Conservation (phyloP, 371 early-diverging fungal genomes). For the Mucor racemosus region DNA sequence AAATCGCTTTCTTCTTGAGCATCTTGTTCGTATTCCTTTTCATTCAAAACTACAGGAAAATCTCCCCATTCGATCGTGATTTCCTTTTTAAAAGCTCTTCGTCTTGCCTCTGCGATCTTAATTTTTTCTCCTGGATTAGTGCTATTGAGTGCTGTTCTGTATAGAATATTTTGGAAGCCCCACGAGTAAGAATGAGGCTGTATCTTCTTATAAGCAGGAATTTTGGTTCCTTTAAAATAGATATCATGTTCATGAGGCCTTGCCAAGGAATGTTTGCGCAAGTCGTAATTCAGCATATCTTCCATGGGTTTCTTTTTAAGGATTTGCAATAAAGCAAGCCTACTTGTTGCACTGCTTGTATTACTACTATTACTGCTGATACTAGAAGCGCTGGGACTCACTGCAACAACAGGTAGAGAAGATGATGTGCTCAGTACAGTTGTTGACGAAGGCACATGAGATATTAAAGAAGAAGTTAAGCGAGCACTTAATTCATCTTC, state of each 20-base stretch:
- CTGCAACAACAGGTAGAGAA: neutral
- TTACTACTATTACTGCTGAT: conserved; percentile 22
- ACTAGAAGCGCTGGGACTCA: conserved; percentile 17
- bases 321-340: conserved; percentile 20
- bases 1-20: conserved; percentile 4
- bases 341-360: conserved; percentile 14
- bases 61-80: conserved; percentile 46
- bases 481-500: conserved; percentile 8
- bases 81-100: conserved; percentile 52
- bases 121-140: conserved; percentile 1
- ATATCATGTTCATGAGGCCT: conserved; percentile 46
- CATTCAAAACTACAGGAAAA: conserved; percentile 14
- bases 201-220: conserved; percentile 39
- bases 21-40: conserved; percentile 3
- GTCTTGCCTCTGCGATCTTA: conserved; percentile 46
- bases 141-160: conserved; percentile 11
- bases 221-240: conserved; percentile 38
- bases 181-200: conserved; percentile 58
- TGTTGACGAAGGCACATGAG: conserved; percentile 21
- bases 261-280: conserved; percentile 41
- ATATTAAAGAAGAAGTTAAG: conserved; percentile 12
- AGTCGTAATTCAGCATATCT: conserved; percentile 35
- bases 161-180: conserved; percentile 56
- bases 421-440: conserved; percentile 17
- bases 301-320: conserved; percentile 32